These are phyloP conservation scores for Polyporus tsugae DNA, from an alignment of 1,284 basidiomycete genomes.

Conservation along the genomic window DNA sequence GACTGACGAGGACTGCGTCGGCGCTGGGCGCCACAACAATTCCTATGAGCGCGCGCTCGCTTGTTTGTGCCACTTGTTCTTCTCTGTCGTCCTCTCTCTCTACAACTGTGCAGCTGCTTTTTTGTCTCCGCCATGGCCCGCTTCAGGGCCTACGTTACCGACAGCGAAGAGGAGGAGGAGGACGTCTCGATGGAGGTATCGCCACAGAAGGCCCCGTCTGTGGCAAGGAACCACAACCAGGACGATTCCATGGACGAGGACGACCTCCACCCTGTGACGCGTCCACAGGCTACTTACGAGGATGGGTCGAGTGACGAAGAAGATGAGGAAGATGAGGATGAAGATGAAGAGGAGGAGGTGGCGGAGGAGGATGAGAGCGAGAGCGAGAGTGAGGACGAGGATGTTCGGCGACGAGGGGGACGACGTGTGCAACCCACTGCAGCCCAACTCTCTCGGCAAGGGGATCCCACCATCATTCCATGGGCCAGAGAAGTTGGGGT, in stretches of 20 bases:
- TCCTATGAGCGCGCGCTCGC: neutral
- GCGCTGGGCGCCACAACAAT: conserved; percentile 2
- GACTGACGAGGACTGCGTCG: neutral
- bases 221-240: conserved; percentile 13
- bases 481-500: conserved; percentile 78
- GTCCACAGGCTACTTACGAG: conserved; percentile 5
- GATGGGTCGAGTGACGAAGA: conserved; percentile 19
- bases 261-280: conserved; percentile 19
- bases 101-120: too few species aligned
- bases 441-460: conserved; percentile 2
- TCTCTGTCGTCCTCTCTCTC: too few species aligned
- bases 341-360: conserved; percentile 24
- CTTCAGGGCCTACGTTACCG: conserved; percentile 38
- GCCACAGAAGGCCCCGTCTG: conserved; percentile 16
- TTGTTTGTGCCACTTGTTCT: conserved; percentile 1
- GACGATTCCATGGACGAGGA: conserved; percentile 30
- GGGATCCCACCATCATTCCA: conserved; percentile 50
- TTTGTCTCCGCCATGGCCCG: too few species aligned
- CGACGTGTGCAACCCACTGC: conserved; percentile 11
- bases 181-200: conserved; percentile 28
- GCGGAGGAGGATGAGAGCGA: conserved; percentile 26
- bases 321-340: conserved; percentile 17
- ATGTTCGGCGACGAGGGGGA: conserved; percentile 8
- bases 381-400: conserved; percentile 28
- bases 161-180: conserved; percentile 39